phyloP scores from a whole-genome alignment of 768 basidiomycete genomes.

The Dacryopinax spathularia region DNA sequence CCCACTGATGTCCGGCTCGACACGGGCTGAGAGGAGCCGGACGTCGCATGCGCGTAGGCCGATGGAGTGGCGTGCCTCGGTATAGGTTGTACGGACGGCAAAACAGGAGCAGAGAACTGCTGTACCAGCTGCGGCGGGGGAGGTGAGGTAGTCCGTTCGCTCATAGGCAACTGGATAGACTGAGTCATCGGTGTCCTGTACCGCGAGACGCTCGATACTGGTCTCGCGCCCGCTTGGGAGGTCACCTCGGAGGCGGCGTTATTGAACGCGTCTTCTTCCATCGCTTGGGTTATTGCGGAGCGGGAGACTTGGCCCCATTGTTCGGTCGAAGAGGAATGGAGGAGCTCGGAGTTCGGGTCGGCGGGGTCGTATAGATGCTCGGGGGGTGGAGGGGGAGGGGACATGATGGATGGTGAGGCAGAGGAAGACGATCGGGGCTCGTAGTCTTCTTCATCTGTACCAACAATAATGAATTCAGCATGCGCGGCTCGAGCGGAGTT shows the following conservation, averaged over 20 bases:
- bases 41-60: neutral
- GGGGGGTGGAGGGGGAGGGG: neutral
- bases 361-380: neutral
- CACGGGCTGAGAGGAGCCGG: neutral
- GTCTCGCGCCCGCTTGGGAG: neutral
- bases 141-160: neutral
- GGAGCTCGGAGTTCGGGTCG: neutral
- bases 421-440: neutral
- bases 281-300: neutral
- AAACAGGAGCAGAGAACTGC: neutral
- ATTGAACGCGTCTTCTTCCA: neutral
- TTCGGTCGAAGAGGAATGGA: neutral
- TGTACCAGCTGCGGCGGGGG: neutral
- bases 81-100: neutral
- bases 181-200: neutral
- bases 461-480: no score
- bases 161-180: neutral
- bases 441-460: neutral
- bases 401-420: neutral
- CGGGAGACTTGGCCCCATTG: conserved; percentile 3
- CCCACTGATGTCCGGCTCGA: neutral
- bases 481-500: neutral
- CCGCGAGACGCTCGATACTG: neutral
- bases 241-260: neutral
- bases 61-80: neutral